Base-by-base conservation (phyloP, 2,329 filamentous ascomycete species). In the Capronia americana region DNA sequence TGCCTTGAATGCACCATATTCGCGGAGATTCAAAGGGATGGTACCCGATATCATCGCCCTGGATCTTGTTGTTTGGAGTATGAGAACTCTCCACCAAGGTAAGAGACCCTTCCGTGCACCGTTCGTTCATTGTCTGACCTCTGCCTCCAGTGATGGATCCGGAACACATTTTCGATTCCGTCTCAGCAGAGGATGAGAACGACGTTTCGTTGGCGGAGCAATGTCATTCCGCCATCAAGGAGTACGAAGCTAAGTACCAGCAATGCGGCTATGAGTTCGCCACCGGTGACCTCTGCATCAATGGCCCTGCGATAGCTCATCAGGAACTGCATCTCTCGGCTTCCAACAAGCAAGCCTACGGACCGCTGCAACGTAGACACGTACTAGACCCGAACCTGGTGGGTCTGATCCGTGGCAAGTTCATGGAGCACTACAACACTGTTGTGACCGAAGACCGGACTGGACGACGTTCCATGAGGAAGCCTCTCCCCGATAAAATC, bases 201-300 rank as follows among this genome's bases (percentile, higher is more conserved):
- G 12, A 44, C 8, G 24, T 61, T 23, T 61, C 58, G 5, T 17
- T 61, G 30, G 58, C 58, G 10, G 20, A 61, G 12, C 50, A 32
- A 32, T 61, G 58, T 55, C 58, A 44, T 8, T 30, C 12, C 12
- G 58, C 58, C n/a, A 10, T 54, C 6, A 28, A 30, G 38, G 58
- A 61, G 20, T 61, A 54, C 58, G 24, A 55, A 28, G 58, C 34
- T 23, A 61, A 61, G 14, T 61, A 61, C n/a, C 58, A 61, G 23
- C 48, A 24, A 28, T 61, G 58, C n/a, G 58, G 58, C 11, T 61
- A 54, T 23, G 24, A 44, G 34, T 61, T 61, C 23, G 34, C 46
- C 17, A 46, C n/a, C 23, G 34, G 53, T 23, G 58, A 53, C 6
- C 30, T 44, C 23, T 61, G 58, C 48, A 55, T 46, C 17, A 61